Evolutionary conservation across 352 stramenopile species (phyloP).

Genomic region (Phytophthora cryptogea): DNA sequence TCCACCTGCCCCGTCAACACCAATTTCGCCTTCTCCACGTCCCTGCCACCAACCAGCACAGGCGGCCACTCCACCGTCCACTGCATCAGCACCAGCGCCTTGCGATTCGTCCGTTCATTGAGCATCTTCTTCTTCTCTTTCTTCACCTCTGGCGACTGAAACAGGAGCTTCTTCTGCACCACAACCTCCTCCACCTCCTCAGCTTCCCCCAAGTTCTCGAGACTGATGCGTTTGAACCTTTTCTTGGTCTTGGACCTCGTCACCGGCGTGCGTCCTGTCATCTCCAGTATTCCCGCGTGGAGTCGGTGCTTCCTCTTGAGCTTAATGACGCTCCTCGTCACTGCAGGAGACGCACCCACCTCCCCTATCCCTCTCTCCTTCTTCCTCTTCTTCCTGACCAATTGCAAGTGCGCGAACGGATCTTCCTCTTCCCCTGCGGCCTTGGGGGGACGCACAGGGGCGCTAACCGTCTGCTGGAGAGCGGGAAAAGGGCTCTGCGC

Average conservation of each 20-base stretch:
- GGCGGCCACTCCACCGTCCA: constrained; percentile 44
- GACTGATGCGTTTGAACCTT: constrained; percentile 26
- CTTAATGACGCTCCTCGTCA: constrained; percentile 22
- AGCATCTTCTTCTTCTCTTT: constrained; percentile 12
- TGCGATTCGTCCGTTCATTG: constrained; percentile 12
- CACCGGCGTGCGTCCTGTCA: constrained; percentile 21
- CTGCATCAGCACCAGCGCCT: constrained; percentile 21
- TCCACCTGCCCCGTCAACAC: constrained; percentile 44
- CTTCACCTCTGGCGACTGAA: constrained; percentile 15
- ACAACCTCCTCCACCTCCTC: constrained; percentile 31
- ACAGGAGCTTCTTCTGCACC: constrained; percentile 47
- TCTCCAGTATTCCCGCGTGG: constrained; percentile 24
- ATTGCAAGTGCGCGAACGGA: constrained; percentile 24
- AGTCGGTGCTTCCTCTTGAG: constrained; percentile 7
- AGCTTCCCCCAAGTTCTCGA: constrained; percentile 20
- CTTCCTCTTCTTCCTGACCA: constrained; percentile 22
- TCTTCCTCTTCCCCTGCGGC: constrained; percentile 26
- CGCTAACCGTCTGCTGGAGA: constrained; percentile 4
- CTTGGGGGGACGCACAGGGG: background rate
- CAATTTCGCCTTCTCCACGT: constrained; percentile 26
- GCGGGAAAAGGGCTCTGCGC: constrained; percentile 7
- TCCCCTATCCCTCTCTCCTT: constrained; percentile 2
- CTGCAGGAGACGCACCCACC: constrained; percentile 6
- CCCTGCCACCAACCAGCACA: constrained; percentile 1
- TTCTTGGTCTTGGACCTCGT: constrained; percentile 34